A percentile compares a stretch with the other conserved stretches of the same genome.
phyloP scores from a whole-genome alignment of 106 monocot species.

The Cymbidium sinense region DNA sequence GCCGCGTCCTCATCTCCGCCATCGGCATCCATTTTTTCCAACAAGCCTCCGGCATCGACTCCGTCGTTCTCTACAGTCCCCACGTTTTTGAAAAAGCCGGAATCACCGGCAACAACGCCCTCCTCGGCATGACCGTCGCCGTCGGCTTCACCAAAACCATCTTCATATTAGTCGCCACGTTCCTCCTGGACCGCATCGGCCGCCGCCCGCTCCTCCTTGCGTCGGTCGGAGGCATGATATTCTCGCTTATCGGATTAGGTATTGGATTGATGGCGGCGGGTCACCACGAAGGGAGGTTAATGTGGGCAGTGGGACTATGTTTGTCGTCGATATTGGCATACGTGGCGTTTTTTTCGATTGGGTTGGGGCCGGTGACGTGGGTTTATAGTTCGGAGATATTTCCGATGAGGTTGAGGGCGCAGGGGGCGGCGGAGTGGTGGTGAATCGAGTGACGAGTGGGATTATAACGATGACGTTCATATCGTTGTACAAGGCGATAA shows the following conservation, averaged over 20 bases:
- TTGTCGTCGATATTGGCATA: slow-evolving; percentile 8
- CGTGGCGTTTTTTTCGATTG: slow-evolving; percentile 37
- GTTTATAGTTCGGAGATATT: slow-evolving; percentile 45
- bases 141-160: slow-evolving; percentile 70
- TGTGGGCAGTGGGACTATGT: slow-evolving; percentile 24
- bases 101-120: slow-evolving; percentile 19
- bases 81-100: slow-evolving; percentile 54
- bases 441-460: slow-evolving; percentile 25
- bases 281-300: slow-evolving; percentile 4
- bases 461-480: slow-evolving; percentile 33
- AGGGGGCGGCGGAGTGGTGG: slow-evolving; percentile 18
- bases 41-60: slow-evolving; percentile 78
- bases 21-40: slow-evolving; percentile 80
- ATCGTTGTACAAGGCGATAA: slow-evolving; percentile 34
- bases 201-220: slow-evolving; percentile 48
- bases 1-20: slow-evolving; percentile 46
- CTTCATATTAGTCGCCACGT: slow-evolving; percentile 57
- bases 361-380: slow-evolving; percentile 33
- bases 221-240: slow-evolving; percentile 48
- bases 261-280: slow-evolving; percentile 24
- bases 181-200: slow-evolving; percentile 63
- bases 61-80: slow-evolving; percentile 82
- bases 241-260: slow-evolving; percentile 33
- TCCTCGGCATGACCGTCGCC: slow-evolving; percentile 46
- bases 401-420: slow-evolving; percentile 33